These are phyloP conservation scores for Ophioceras dolichostomum DNA, from an alignment of 2,329 filamentous ascomycete species.

Conservation along the genomic window DNA sequence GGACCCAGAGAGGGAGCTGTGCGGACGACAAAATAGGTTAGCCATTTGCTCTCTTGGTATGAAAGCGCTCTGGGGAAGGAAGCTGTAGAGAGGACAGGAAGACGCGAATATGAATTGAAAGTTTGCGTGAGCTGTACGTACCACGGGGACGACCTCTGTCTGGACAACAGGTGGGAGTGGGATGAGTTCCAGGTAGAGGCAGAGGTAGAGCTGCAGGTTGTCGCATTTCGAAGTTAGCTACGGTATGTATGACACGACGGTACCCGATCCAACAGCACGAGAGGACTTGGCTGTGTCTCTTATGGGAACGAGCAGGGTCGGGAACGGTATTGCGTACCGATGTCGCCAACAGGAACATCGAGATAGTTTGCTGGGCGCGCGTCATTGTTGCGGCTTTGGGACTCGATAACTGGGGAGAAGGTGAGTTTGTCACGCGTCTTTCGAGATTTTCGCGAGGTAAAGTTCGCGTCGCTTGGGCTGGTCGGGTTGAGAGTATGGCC, in stretches of 20 bases:
- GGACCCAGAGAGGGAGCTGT: slow-evolving; percentile 83
- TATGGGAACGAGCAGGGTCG: neutral
- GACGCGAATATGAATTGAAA: too few species aligned
- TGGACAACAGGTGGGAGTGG: slow-evolving; percentile 69
- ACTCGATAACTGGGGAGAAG: too few species aligned
- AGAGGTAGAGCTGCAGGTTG: slow-evolving; percentile 66
- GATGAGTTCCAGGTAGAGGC: slow-evolving; percentile 71
- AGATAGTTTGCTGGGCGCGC: slow-evolving; percentile 85
- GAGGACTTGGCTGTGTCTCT: neutral
- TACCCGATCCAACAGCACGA: neutral
- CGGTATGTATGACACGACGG: neutral
- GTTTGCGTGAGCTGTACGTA: too few species aligned
- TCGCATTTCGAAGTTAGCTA: too few species aligned
- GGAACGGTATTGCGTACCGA: slow-evolving; percentile 48
- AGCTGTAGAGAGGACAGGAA: neutral
- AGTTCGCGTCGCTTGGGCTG: too few species aligned
- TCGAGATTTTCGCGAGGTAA: too few species aligned
- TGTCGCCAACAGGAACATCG: slow-evolving; percentile 72
- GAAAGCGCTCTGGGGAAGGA: too few species aligned
- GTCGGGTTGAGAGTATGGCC: too few species aligned
- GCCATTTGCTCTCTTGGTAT: too few species aligned
- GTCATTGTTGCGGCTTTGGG: slow-evolving; percentile 75
- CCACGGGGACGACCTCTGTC: slow-evolving; percentile 77
- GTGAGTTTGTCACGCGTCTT: too few species aligned
- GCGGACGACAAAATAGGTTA: too few species aligned